phyloP scores from a whole-genome alignment of 208 protist species.

The Leishmania amazonensis region DNA sequence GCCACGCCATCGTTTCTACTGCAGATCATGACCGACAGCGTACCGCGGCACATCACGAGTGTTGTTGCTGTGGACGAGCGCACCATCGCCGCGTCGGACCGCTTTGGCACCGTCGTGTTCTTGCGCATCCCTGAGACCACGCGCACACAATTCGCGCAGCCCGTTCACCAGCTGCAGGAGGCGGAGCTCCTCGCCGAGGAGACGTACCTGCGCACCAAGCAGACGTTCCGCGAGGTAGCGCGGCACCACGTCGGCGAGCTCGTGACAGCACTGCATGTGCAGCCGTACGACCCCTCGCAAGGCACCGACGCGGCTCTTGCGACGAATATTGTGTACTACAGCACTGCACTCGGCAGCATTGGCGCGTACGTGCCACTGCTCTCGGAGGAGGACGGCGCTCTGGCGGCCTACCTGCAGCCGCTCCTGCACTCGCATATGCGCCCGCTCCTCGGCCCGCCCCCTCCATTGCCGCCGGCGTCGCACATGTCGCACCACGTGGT shows the following conservation, averaged over 20 bases:
- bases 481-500: conserved; percentile 53
- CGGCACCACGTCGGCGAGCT: conserved; percentile 63
- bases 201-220: conserved; percentile 41
- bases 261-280: conserved; percentile 63
- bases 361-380: conserved; percentile 76
- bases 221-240: conserved; percentile 71
- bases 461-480: conserved; percentile 11
- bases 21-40: conserved; percentile 56
- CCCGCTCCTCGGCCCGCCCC: conserved; percentile 34
- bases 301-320: conserved; percentile 44
- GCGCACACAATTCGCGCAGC: conserved; percentile 67
- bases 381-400: conserved; percentile 66
- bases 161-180: conserved; percentile 52
- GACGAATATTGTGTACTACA: conserved; percentile 65
- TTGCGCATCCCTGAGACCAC: conserved; percentile 56
- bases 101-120: conserved; percentile 72
- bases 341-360: conserved; percentile 64
- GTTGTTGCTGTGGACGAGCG: conserved; percentile 64
- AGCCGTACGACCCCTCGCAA: conserved; percentile 49
- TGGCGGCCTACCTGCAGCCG: conserved; percentile 70
- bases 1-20: conserved; percentile 61
- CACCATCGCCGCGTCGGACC: conserved; percentile 72
- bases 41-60: conserved; percentile 70
- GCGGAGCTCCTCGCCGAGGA: conserved; percentile 53
- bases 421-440: conserved; percentile 52